Conservation (phyloP, 208 protist genomes). For the Balamuthia mandrillaris region DNA sequence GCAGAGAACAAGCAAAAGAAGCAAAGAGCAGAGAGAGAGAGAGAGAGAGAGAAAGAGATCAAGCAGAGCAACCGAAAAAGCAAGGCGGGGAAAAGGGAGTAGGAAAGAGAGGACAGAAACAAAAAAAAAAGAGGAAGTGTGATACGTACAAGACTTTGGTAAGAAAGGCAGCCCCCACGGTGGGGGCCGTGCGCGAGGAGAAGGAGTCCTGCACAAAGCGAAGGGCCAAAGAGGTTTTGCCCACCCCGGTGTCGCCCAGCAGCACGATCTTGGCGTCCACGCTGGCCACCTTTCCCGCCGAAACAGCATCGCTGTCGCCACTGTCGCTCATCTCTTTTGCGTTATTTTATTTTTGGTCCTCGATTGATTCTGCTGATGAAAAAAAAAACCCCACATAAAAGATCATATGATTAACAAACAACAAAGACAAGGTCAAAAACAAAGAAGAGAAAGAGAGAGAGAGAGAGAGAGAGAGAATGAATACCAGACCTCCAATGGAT, state of each 20-base stretch:
- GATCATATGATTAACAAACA: too few species aligned
- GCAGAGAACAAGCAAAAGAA: background rate
- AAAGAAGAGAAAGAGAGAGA: too few species aligned
- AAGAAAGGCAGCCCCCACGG: conserved; percentile 38
- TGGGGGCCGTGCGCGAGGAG: conserved; percentile 30
- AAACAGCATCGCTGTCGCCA: too few species aligned
- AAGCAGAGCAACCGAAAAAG: background rate
- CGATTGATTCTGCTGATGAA: too few species aligned
- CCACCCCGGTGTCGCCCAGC: conserved; percentile 48
- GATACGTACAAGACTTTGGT: conserved; percentile 15
- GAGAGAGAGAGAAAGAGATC: background rate
- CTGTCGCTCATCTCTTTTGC: too few species aligned
- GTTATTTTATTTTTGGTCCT: too few species aligned
- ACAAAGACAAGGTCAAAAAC: too few species aligned
- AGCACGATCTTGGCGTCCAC: conserved; percentile 51
- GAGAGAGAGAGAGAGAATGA: too few species aligned
- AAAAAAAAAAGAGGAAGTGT: too few species aligned
- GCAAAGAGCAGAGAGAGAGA: background rate
- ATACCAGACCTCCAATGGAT: too few species aligned
- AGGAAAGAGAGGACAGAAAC: background rate
- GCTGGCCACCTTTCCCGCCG: background rate
- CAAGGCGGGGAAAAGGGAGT: background rate
- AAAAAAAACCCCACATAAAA: too few species aligned
- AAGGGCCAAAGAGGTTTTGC: conserved; percentile 53
- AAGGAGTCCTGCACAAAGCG: conserved; percentile 46